Conservation (phyloP, 1,284 basidiomycete genomes). For the Cryptococcus maquisensis region DNA sequence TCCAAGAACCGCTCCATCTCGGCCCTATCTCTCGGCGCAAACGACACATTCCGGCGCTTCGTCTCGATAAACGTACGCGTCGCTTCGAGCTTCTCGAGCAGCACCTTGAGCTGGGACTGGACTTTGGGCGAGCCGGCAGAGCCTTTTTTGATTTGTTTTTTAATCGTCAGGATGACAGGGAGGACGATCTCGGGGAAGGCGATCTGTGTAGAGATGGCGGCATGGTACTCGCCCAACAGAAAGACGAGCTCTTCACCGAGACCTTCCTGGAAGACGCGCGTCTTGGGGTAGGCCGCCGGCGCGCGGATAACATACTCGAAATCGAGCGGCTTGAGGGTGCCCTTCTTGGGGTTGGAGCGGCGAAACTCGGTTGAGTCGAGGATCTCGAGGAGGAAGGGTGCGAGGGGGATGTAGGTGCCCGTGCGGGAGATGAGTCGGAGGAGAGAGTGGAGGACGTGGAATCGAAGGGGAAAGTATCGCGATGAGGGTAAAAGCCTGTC, state of each 20-base stretch:
- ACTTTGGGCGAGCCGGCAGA: constrained; percentile 51
- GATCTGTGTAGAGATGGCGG: constrained; percentile 63
- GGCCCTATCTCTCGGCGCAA: constrained; percentile 62
- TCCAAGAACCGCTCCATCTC: constrained; percentile 72
- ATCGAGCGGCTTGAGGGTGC: constrained; percentile 86
- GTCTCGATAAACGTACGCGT: constrained; percentile 71
- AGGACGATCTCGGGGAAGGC: constrained; percentile 91
- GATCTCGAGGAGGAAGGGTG: constrained; percentile 80
- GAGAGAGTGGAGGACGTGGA: constrained; percentile 69
- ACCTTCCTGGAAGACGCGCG: constrained; percentile 78
- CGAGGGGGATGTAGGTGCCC: constrained; percentile 80
- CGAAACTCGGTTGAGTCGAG: constrained; percentile 72
- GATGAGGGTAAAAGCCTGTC: constrained; percentile 73
- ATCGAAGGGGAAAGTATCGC: constrained; percentile 74
- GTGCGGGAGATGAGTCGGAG: constrained; percentile 71
- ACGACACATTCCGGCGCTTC: constrained; percentile 62
- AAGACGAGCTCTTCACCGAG: constrained; percentile 77
- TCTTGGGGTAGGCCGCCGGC: constrained; percentile 83
- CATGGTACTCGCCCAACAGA: constrained; percentile 72
- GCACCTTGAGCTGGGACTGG: constrained; percentile 58
- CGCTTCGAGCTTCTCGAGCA: constrained; percentile 80
- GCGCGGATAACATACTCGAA: constrained; percentile 81
- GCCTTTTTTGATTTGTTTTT: constrained; percentile 63
- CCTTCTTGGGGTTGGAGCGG: constrained; percentile 70
- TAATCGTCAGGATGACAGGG: constrained; percentile 71